phyloP scores from a whole-genome alignment of 2,329 filamentous ascomycete genomes.

The Aspergillus caelatus region DNA sequence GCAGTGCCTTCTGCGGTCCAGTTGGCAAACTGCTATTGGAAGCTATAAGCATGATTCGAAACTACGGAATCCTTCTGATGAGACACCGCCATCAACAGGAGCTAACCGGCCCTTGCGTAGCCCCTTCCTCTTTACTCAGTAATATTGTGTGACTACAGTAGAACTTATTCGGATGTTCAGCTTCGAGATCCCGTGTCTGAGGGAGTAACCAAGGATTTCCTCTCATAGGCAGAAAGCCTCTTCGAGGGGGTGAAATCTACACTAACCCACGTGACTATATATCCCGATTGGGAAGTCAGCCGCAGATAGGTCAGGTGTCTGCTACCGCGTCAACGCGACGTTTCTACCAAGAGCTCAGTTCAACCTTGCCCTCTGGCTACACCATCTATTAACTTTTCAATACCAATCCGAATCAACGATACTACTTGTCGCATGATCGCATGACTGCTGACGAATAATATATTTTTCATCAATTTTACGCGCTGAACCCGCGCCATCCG shows the following conservation, averaged over 20 bases:
- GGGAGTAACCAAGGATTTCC: not conserved
- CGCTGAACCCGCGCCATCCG: not conserved
- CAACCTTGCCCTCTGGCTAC: not conserved
- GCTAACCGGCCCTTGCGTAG: too few relatives aligned
- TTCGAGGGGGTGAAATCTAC: too few relatives aligned
- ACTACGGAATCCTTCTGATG: not conserved
- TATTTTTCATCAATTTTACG: not conserved
- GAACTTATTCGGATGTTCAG: not conserved
- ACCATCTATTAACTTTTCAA: not conserved
- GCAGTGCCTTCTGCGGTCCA: not conserved
- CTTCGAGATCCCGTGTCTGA: not conserved
- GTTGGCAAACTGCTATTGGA: not conserved
- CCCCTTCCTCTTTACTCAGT: not conserved
- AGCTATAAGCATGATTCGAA: not conserved
- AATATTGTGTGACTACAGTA: not conserved
- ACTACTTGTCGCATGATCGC: not conserved
- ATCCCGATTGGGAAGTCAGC: slow-evolving; percentile 4
- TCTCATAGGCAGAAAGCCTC: not conserved
- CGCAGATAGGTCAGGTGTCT: not conserved
- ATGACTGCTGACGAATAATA: not conserved
- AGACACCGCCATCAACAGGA: not conserved
- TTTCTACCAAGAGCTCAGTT: not conserved
- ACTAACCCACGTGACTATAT: not conserved
- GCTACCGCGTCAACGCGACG: not conserved
- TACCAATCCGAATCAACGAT: not conserved